A percentile compares a stretch with the other conserved stretches of the same genome.
Evolutionary conservation across 805 yeast species (phyloP).

Genomic region (Saccharomycopsis fodiens): DNA sequence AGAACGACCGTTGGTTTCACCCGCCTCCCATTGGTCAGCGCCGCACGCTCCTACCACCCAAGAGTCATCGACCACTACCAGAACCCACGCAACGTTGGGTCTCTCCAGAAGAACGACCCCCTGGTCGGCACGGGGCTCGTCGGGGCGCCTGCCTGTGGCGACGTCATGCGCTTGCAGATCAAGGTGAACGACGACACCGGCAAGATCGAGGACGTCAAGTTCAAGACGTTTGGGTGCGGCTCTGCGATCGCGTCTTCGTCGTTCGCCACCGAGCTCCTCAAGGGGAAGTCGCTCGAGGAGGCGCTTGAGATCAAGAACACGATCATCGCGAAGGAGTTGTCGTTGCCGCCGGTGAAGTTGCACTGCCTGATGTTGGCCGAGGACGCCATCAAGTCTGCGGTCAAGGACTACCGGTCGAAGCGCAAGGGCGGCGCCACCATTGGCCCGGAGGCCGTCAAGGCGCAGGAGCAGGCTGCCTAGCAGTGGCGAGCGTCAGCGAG

Average conservation of each 20-base stretch:
- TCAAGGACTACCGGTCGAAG: constrained; percentile 88
- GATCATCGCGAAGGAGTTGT: constrained; percentile 86
- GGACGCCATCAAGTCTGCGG: constrained; percentile 96
- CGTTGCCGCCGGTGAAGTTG: constrained; percentile 93
- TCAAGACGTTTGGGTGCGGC: constrained; percentile 99
- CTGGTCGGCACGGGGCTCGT: constrained; percentile 95
- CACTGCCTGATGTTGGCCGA: constrained; percentile 99
- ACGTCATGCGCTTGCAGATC: constrained; percentile 95
- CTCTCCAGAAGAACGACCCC: constrained; percentile 66
- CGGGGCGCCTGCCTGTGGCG: constrained; percentile 99
- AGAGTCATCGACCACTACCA: constrained; percentile 94
- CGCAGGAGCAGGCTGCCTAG: background rate
- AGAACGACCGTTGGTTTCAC: too few species aligned
- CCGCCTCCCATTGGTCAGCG: too few species aligned
- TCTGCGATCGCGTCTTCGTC: constrained; percentile 95
- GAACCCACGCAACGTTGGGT: constrained; percentile 95
- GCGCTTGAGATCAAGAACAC: constrained; percentile 91
- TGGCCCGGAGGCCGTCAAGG: constrained; percentile 19
- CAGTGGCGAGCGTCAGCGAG: too few species aligned
- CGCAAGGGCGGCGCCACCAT: constrained; percentile 30
- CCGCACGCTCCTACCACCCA: constrained; percentile 54
- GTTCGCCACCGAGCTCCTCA: constrained; percentile 89
- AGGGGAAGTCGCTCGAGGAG: constrained; percentile 91
- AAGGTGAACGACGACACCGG: constrained; percentile 89
- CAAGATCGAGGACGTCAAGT: constrained; percentile 86